Base-by-base conservation (phyloP, 2,329 filamentous ascomycete genomes). In the Ploettnerulaceae sp. region DNA sequence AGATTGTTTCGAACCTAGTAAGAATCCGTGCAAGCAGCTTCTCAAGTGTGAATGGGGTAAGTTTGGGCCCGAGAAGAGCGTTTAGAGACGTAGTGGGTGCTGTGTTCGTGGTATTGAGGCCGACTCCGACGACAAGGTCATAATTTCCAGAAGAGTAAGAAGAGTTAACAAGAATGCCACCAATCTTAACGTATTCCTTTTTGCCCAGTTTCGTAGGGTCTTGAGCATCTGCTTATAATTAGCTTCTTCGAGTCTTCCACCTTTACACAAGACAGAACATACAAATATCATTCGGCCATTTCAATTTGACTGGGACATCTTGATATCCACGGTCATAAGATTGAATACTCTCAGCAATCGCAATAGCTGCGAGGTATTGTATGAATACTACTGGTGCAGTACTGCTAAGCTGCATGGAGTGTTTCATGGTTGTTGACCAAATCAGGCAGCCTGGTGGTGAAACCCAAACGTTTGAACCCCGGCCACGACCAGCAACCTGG, bases 251-350 rank as follows among this genome's bases (percentile, higher is more conserved):
- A 25, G 11, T n/a, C 18, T 7, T 18, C 8, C 24, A 15, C 14
- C 2, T n/a, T 22, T 11, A 3, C 4, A n/a, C 26, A 20, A 15
- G 4, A 11, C n/a, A 15, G n/a, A 7, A 67, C 74, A 65, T 67
- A 82, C 81, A 91, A 45, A 98, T 87, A 62, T 98, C 93, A 60
- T 98, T 98, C 8, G 93, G 93, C 93, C 93, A 98, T 66, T 98
- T 98, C 24, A 98, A 69, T 63, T 86, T 89, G 31, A 98, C 75
- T 0, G 87, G 86, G 4, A 97, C 66, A 0, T 79, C 72, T 5
- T 79, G 73, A 65, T 94, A 97, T 6, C 83, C 87, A 2, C 68
- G 67, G 38, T 84, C 89, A 61, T 97, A 97, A 20, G 74, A 76
- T 53, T 86, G 83, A 52, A 97, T 82, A 0, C 88, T 91, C 52